These are phyloP conservation scores for Geopyxis carbonaria DNA, from an alignment of 495 filamentous ascomycete genomes.

Conservation along the genomic window DNA sequence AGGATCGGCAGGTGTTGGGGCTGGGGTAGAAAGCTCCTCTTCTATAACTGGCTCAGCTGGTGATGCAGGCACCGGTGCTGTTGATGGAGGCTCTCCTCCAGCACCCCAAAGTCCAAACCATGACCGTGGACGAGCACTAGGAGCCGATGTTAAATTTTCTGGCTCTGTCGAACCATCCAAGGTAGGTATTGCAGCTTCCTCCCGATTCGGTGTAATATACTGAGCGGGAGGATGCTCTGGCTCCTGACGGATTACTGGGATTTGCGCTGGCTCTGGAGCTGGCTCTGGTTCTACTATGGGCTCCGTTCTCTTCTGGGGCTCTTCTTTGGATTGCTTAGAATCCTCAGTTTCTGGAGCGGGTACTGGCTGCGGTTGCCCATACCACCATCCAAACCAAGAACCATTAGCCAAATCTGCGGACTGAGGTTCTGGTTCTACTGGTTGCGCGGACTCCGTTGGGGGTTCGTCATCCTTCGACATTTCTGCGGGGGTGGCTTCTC, in stretches of 20 bases:
- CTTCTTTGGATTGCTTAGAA: constrained; percentile 7
- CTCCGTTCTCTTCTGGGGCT: constrained; percentile 2
- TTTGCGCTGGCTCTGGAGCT: constrained; percentile 13
- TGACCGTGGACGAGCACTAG: constrained; percentile 11
- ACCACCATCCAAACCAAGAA: constrained; percentile 19
- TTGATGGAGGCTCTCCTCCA: constrained; percentile 6
- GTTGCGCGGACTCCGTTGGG: neutral
- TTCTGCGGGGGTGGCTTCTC: neutral
- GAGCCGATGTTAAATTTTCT: neutral
- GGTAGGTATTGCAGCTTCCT: neutral
- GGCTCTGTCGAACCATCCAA: neutral
- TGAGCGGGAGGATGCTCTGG: neutral
- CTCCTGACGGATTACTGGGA: constrained; percentile 2
- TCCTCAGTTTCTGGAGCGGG: constrained; percentile 13
- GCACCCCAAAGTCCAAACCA: constrained; percentile 23
- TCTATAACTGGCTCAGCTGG: constrained; percentile 5
- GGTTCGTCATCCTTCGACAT: neutral
- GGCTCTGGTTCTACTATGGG: constrained; percentile 10
- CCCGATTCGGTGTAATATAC: neutral
- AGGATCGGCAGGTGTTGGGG: neutral
- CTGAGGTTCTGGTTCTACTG: neutral
- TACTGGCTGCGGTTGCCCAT: constrained; percentile 11
- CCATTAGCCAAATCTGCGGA: neutral
- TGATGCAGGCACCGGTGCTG: constrained; percentile 6
- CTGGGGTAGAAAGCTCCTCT: constrained; percentile 4